Conservation (phyloP, 192 early-diverging fungal species). For the Chytriomyces hyalinus region DNA sequence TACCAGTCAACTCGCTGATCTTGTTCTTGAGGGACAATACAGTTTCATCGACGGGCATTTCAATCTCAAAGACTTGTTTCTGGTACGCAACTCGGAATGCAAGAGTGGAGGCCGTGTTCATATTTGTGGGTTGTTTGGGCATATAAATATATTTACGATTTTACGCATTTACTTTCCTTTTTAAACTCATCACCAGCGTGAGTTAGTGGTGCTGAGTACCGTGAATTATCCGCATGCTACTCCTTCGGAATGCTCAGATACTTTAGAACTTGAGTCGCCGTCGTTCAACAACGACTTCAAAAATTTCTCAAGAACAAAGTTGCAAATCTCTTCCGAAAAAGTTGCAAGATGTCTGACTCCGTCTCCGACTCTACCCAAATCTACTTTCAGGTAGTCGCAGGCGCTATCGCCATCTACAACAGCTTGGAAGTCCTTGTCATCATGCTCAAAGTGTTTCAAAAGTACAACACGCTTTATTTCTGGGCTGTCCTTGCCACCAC, state of each 20-base stretch:
- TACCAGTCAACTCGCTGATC: neutral
- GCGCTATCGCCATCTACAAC: slow-evolving; percentile 39
- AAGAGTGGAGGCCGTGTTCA: neutral
- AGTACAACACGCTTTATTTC: slow-evolving; percentile 39
- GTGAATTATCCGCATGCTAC: too few species aligned
- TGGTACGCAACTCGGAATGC: slow-evolving; percentile 6
- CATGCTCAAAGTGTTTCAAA: slow-evolving; percentile 38
- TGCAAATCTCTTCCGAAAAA: too few species aligned
- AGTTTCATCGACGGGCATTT: neutral
- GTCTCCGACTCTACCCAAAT: neutral
- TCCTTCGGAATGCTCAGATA: too few species aligned
- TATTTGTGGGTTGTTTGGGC: neutral
- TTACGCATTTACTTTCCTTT: too few species aligned
- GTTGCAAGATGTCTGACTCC: too few species aligned
- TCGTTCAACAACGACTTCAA: too few species aligned
- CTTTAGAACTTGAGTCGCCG: too few species aligned
- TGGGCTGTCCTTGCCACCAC: slow-evolving; percentile 26
- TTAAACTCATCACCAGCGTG: too few species aligned
- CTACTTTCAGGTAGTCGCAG: slow-evolving; percentile 36
- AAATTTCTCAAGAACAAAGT: too few species aligned
- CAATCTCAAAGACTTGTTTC: neutral
- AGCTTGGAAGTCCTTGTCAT: slow-evolving; percentile 36
- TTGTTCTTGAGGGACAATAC: slow-evolving; percentile 11
- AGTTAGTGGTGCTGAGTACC: too few species aligned
- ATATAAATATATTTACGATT: too few species aligned